Evolutionary conservation across 345 rosid species (phyloP).

Genomic region (Mangifera indica): DNA sequence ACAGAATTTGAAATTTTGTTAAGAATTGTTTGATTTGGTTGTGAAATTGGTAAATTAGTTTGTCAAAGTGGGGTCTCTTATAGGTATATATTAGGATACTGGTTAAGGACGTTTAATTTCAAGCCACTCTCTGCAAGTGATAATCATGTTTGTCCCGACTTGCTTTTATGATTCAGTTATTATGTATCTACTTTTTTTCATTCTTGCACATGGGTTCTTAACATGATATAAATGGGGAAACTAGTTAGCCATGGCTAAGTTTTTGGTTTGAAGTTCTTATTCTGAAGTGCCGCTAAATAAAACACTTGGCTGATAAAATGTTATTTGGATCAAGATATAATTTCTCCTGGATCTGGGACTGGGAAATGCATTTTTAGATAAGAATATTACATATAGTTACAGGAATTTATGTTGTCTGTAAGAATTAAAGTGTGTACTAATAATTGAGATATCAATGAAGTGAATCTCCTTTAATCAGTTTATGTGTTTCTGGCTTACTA

Average conservation of each 20-base stretch:
- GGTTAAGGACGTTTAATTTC: neutral
- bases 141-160: neutral
- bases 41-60: neutral
- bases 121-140: neutral
- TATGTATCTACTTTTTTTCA: neutral
- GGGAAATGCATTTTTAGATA: neutral
- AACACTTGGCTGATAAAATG: neutral
- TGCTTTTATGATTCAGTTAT: neutral
- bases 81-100: neutral
- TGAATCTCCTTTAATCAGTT: neutral
- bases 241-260: neutral
- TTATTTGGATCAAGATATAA: neutral
- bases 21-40: neutral
- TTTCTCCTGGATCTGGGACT: neutral
- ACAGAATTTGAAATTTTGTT: neutral
- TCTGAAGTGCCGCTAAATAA: neutral
- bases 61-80: neutral
- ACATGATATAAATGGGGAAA: neutral
- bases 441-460: neutral
- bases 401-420: neutral
- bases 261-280: neutral
- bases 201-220: neutral
- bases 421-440: neutral
- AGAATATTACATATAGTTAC: neutral
- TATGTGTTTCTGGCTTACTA: neutral